Base-by-base conservation (phyloP, 805 yeast genomes). In the Candida parachauliodes region DNA sequence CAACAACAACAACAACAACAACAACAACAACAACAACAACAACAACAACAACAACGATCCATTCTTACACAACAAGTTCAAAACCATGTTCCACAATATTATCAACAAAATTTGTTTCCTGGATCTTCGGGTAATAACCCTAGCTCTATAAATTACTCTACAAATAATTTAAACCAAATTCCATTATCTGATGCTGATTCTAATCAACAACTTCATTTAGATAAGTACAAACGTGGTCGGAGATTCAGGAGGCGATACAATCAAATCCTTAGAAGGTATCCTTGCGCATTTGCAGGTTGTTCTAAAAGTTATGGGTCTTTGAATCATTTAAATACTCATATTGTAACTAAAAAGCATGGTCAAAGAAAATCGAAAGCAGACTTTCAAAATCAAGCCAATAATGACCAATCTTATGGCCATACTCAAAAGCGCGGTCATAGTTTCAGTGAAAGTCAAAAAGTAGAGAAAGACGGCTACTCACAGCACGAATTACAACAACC, bases 291-390 rank as follows among this genome's bases (percentile, higher is more conserved):
- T 36, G 61, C 65, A 8, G 70, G 68, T 1, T 67, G 72, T 45
- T 48, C 58, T 36, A 67, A 67, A 45, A 60, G 68, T 42, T 67
- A 67, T 45, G 72, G 72, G 0, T 58, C 65, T 32, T 51, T 67
- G 35, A 67, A 67, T 48, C 72, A 67, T 47, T 47, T 67, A 35
- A 67, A 67, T 47, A 67, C 72, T 9, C 72, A 67, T 46, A 66
- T 67, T 4, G 71, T 67, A 20, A 65, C 71, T 43, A 66, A 67
- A 42, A 67, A 63, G 32, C 72, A 67, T 43, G 72, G 72, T n/a
- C 62, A 55, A 35, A 50, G 72, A 25, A 65, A 65, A 46, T 55
- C 63, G 19, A 67, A 65, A 43, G 62, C 62, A 14, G 71, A 67
- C 41, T 67, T 63, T 47, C 66, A 63, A 37, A 29, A 33, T 25